Conservation (phyloP, 108 stramenopile species). For the Pseudonitzschia delicatissima region DNA sequence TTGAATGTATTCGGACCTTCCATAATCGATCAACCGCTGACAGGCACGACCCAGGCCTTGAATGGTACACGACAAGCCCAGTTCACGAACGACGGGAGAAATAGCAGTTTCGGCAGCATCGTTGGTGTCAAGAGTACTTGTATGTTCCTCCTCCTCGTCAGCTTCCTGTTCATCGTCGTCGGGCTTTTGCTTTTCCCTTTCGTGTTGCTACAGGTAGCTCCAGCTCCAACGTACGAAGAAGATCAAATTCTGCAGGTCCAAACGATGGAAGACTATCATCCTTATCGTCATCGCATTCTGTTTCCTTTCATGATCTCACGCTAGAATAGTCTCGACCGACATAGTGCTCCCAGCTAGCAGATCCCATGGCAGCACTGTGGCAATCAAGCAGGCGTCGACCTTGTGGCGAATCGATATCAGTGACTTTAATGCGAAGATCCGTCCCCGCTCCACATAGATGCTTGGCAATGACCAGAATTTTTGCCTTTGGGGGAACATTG, state of each 20-base stretch:
- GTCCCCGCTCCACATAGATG: slow-evolving; percentile 81
- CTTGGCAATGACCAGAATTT: slow-evolving; percentile 68
- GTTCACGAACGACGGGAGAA: slow-evolving; percentile 37
- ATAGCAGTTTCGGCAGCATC: slow-evolving; percentile 12
- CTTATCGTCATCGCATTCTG: neutral
- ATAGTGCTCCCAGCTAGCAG: slow-evolving; percentile 75
- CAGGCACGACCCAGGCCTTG: slow-evolving; percentile 81
- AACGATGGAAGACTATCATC: slow-evolving; percentile 29
- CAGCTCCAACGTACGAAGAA: slow-evolving; percentile 36
- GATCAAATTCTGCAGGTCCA: slow-evolving; percentile 66
- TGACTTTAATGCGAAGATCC: slow-evolving; percentile 75
- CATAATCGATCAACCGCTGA: slow-evolving; percentile 78
- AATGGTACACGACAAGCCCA: slow-evolving; percentile 61
- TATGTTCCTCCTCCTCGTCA: slow-evolving; percentile 13
- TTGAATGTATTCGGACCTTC: slow-evolving; percentile 61
- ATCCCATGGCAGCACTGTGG: slow-evolving; percentile 88
- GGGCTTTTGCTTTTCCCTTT: neutral
- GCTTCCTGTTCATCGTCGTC: neutral
- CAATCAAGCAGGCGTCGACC: slow-evolving; percentile 67
- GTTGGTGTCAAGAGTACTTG: neutral
- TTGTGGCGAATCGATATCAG: slow-evolving; percentile 35
- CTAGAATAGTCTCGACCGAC: slow-evolving; percentile 69
- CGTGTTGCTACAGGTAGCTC: slow-evolving; percentile 1
- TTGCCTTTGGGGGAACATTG: slow-evolving; percentile 12
- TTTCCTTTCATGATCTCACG: slow-evolving; percentile 18